Base-by-base conservation (phyloP, 2,329 filamentous ascomycete species). In the Calcarisporium arbuscula region DNA sequence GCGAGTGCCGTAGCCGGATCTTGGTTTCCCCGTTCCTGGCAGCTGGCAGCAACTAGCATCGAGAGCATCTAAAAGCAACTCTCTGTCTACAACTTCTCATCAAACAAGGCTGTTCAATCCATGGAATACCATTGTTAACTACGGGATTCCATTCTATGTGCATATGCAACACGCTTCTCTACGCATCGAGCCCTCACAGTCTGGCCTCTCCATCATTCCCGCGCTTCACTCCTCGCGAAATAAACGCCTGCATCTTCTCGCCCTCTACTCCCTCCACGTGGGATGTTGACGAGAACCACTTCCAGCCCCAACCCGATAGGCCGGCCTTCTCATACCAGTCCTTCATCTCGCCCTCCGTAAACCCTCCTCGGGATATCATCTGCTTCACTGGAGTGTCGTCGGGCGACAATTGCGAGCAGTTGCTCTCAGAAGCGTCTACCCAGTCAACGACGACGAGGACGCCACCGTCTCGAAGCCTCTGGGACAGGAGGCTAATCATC, bases 371-470 rank as follows among this genome's bases (percentile, higher is more conserved):
- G 3, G 39, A 42, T 8, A 52, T 44, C 3, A 39, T 49, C 6
- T 48, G 39, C 6, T 34, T 40, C 1, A 43, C 21, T 0, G 39
- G 31, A 6, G 34, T 36, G 0, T 41, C 34, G n/a, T n/a, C n/a
- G n/a, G n/a, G n/a, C n/a, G n/a, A n/a, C n/a, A n/a, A n/a, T n/a
- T n/a, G n/a, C n/a, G n/a, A n/a, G n/a, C n/a, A n/a, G n/a, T 4
- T 43, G 17, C 40, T 43, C 22, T 48, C 48, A 0, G 38, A 32
- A 1, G 29, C 26, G 1, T 34, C 29, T 10, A 53, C 44, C 51
- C 54, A 56, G 36, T 62, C 59, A 3, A 61, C 35, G 5, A 61
- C 47, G 19, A 61, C 40, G 8, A 62, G 29, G 0, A 52, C 41
- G 5, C 59, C 59, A 1, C 53, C 56, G 1, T 46, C 44, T 8